These are phyloP conservation scores for Podila horticola DNA, from an alignment of 192 early-diverging fungal species.

Conservation along the genomic window DNA sequence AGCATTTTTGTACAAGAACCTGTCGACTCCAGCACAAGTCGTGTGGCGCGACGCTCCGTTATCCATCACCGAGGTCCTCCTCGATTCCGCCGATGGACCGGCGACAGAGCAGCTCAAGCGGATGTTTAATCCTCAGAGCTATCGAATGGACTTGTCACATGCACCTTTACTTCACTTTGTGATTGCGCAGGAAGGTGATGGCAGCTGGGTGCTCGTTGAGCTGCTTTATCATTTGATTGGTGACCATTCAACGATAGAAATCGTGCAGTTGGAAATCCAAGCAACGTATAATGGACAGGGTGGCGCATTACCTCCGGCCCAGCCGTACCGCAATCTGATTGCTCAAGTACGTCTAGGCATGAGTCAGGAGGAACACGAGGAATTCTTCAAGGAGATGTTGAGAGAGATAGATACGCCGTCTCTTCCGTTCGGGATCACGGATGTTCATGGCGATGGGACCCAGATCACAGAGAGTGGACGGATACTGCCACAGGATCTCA, in stretches of 20 bases:
- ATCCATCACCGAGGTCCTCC: neutral
- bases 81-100: conserved; percentile 4
- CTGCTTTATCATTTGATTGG: conserved; percentile 5
- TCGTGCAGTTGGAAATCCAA: conserved; percentile 8
- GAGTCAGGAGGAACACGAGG: neutral
- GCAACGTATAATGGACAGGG: neutral
- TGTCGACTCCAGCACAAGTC: conserved; percentile 7
- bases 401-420: neutral
- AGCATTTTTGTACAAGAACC: neutral
- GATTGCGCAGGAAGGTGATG: neutral
- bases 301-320: neutral
- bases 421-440: neutral
- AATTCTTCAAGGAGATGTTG: conserved; percentile 12
- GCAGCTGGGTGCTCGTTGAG: conserved; percentile 1
- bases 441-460: neutral
- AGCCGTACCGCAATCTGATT: neutral
- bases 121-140: neutral
- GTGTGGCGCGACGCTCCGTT: neutral
- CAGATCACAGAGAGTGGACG: neutral
- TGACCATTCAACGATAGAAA: conserved; percentile 5
- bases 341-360: neutral
- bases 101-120: neutral
- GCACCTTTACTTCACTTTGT: conserved; percentile 8
- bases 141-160: conserved; percentile 2
- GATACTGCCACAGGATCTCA: conserved; percentile 8